Conservation (phyloP, 257 asterid species). For the Nicotiana undulata region DNA sequence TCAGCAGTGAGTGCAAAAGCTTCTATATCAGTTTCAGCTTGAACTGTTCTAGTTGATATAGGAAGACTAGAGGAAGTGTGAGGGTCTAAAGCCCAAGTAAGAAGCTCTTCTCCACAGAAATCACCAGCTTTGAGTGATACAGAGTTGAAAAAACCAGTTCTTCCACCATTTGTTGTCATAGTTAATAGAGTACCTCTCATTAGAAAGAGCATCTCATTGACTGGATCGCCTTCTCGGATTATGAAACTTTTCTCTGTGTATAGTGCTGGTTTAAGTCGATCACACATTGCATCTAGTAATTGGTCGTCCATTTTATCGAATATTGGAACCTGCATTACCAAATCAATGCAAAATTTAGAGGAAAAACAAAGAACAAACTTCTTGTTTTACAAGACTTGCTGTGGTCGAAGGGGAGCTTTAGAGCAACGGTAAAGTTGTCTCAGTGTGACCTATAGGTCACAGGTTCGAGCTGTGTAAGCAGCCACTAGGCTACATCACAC, state of each 20-base stretch:
- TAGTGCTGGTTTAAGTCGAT: conserved; percentile 10
- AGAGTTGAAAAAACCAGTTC: conserved; percentile 8
- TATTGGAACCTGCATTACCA: conserved; percentile 2
- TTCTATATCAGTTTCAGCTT: neutral
- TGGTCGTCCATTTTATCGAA: conserved; percentile 13
- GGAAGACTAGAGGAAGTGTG: neutral
- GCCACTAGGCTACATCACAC: no score
- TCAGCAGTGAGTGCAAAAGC: conserved; percentile 11
- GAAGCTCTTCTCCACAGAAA: conserved; percentile 15
- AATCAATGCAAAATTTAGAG: neutral
- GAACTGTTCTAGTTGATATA: conserved; percentile 2
- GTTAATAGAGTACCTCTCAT: conserved; percentile 11
- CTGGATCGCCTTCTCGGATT: conserved; percentile 12
- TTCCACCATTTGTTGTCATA: conserved; percentile 13
- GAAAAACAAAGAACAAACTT: no score
- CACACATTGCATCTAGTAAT: conserved; percentile 12
- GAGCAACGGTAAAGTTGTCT: no score
- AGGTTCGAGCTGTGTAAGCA: no score
- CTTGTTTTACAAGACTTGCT: neutral
- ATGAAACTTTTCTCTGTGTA: conserved; percentile 13
- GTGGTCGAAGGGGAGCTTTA: no score
- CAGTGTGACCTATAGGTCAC: no score
- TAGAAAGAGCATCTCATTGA: conserved; percentile 14
- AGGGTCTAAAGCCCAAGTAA: conserved; percentile 10
- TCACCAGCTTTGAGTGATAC: neutral